Evolutionary conservation across 2,329 filamentous ascomycete species (phyloP).

Genomic region (Drechslerella stenobrocha): DNA sequence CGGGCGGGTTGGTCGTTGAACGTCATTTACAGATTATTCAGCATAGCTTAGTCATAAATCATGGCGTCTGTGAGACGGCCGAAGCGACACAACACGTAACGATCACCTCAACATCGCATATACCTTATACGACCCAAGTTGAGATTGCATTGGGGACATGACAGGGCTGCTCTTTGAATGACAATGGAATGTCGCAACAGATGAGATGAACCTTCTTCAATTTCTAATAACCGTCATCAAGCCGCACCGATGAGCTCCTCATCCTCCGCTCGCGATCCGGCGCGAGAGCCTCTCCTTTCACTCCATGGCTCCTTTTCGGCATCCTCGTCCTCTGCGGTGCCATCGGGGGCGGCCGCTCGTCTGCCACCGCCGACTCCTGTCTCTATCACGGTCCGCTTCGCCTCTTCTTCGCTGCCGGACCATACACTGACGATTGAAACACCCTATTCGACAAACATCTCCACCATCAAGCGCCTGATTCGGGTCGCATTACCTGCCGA

Average conservation of each 20-base stretch:
- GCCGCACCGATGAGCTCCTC: constrained; percentile 37
- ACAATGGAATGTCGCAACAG: not conserved
- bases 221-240: not conserved
- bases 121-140: not conserved
- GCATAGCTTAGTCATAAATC: no score
- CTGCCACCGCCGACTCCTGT: constrained; percentile 58
- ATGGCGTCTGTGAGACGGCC: no score
- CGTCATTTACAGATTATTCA: no score
- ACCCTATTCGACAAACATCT: constrained; percentile 70
- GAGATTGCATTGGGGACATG: not conserved
- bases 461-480: constrained; percentile 79
- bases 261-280: constrained; percentile 25
- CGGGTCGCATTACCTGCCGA: constrained; percentile 69
- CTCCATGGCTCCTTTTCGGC: constrained; percentile 26
- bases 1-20: no score
- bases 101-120: not conserved
- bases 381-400: constrained; percentile 83
- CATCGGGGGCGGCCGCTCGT: no score
- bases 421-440: constrained; percentile 73
- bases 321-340: not conserved
- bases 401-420: constrained; percentile 76
- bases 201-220: constrained; percentile 4
- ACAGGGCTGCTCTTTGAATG: not conserved
- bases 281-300: constrained; percentile 40
- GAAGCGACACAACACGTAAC: not conserved